Conservation (phyloP, 106 monocot genomes). For the Phalaenopsis aphrodite region DNA sequence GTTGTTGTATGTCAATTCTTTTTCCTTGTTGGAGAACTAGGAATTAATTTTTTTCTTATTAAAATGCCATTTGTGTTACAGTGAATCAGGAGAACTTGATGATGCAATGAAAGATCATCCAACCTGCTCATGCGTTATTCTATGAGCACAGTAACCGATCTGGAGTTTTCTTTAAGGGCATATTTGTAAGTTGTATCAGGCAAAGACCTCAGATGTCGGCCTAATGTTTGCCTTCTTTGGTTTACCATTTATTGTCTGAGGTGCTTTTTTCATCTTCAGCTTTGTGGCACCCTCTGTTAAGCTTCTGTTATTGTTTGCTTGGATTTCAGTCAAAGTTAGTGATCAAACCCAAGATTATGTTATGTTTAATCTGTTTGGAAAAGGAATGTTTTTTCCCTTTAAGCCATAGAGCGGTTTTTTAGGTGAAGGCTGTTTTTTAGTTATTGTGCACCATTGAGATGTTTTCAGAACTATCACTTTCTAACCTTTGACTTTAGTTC, state of each 20-base stretch:
- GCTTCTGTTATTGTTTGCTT: neutral
- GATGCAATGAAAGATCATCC: neutral
- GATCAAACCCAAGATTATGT: neutral
- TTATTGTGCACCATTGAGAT: neutral
- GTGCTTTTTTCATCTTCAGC: neutral
- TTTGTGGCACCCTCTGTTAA: neutral
- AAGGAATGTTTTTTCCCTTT: neutral
- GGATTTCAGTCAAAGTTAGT: neutral
- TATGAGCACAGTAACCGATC: neutral
- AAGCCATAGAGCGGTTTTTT: neutral
- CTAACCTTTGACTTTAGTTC: neutral
- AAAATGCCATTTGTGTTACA: neutral
- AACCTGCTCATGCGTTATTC: conserved; percentile 1
- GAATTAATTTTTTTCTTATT: neutral
- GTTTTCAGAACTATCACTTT: neutral
- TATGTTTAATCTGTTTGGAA: neutral
- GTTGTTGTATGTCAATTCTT: neutral
- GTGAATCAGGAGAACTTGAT: conserved; percentile 7
- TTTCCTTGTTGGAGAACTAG: neutral
- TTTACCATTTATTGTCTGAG: neutral
- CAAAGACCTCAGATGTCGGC: neutral
- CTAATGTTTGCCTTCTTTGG: neutral
- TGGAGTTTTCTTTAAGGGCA: neutral
- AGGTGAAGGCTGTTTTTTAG: neutral
- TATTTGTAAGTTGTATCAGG: neutral